phyloP scores from a whole-genome alignment of 768 basidiomycete genomes.

The Lentinus tigrinus region DNA sequence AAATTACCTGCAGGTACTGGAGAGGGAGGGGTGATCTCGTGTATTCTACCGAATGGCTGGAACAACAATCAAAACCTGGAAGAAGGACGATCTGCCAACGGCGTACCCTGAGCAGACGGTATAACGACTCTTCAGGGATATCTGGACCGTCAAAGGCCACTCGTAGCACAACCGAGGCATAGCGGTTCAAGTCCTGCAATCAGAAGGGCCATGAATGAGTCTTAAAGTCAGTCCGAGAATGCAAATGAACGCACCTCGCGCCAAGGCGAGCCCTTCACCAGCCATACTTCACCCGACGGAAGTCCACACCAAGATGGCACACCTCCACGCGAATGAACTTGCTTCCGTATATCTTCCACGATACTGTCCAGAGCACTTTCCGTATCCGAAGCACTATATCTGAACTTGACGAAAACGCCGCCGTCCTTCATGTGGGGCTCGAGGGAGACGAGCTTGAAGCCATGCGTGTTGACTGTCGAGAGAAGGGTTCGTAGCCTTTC shows the following conservation, averaged over 20 bases:
- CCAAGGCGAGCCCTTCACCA: conserved; percentile 80
- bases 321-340: conserved; percentile 49
- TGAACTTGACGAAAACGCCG: conserved; percentile 79
- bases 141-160: conserved; percentile 92
- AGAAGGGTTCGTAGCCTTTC: conserved; percentile 47
- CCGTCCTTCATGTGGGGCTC: conserved; percentile 78
- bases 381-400: conserved; percentile 41
- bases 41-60: conserved; percentile 82
- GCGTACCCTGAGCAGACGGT: conserved; percentile 73
- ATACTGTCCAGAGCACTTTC: conserved; percentile 47
- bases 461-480: conserved; percentile 48
- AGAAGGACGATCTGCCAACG: background rate
- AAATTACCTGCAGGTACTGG: conserved; percentile 62
- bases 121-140: conserved; percentile 75
- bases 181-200: conserved; percentile 79
- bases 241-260: conserved; percentile 52
- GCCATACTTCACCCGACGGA: conserved; percentile 55
- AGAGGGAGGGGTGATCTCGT: conserved; percentile 58
- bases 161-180: conserved; percentile 67
- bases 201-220: background rate
- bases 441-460: conserved; percentile 61
- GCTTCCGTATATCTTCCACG: conserved; percentile 44
- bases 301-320: conserved; percentile 65
- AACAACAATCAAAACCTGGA: background rate
- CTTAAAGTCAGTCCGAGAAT: background rate